Evolutionary conservation across 352 stramenopile species (phyloP).

Genomic region (Globisporangium barbulae): DNA sequence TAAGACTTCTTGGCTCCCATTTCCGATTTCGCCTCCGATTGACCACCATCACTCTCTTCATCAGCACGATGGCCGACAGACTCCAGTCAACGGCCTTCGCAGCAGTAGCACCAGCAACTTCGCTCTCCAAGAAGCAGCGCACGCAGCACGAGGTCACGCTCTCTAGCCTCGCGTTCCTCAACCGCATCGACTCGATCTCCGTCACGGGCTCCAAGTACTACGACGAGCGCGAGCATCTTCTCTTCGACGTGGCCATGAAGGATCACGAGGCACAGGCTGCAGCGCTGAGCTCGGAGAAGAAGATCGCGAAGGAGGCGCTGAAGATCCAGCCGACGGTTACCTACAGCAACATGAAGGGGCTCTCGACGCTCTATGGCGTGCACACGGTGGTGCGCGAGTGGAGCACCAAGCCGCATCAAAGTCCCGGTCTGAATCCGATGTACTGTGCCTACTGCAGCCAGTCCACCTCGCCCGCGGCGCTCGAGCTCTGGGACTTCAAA

Average conservation of each 20-base stretch:
- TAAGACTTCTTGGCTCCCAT: no score
- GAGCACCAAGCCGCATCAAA: background rate
- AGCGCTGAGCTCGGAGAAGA: background rate
- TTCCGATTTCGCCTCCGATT: background rate
- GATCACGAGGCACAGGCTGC: background rate
- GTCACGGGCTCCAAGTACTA: background rate
- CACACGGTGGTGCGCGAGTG: background rate
- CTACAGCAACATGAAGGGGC: background rate
- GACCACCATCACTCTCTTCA: background rate
- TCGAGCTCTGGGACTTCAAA: background rate
- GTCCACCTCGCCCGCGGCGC: conserved; percentile 3
- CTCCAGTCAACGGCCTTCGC: no score
- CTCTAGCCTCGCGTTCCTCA: background rate
- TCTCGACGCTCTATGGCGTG: conserved; percentile 6
- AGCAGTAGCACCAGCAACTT: background rate
- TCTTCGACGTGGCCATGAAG: background rate
- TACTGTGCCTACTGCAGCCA: conserved; percentile 4
- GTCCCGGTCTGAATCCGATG: background rate
- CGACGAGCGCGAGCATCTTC: background rate
- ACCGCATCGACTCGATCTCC: background rate
- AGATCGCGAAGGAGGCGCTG: background rate
- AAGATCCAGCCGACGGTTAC: conserved; percentile 3
- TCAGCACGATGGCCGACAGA: background rate
- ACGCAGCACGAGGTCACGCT: background rate
- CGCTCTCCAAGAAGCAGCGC: background rate